Conservation (phyloP, 2,329 filamentous ascomycete species). For the Colletotrichum sublineola region DNA sequence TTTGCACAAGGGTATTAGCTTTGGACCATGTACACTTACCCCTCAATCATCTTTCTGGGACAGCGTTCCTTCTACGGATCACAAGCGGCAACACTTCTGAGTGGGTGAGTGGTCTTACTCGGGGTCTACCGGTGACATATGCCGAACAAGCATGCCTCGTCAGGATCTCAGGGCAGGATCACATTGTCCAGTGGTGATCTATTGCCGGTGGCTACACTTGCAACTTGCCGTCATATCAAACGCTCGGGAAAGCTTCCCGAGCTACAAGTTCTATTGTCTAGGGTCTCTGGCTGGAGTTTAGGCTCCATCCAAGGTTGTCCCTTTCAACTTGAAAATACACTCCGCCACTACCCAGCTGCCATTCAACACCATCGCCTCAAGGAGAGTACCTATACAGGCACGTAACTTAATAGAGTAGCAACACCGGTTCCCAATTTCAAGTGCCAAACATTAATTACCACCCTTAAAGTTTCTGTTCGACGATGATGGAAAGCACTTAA, state of each 20-base stretch:
- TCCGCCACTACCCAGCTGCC: neutral
- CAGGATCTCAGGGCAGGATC: neutral
- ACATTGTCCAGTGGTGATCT: neutral
- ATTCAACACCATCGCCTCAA: neutral
- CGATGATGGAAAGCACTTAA: neutral
- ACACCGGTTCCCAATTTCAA: too few relatives aligned
- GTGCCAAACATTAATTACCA: neutral
- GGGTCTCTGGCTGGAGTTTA: conserved; percentile 3
- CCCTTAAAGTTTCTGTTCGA: neutral
- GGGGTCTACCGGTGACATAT: neutral
- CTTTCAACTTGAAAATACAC: neutral
- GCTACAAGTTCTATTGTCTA: conserved; percentile 9
- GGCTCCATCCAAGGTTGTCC: conserved; percentile 4
- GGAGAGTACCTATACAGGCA: neutral
- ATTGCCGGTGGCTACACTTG: neutral
- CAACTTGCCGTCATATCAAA: conserved; percentile 16
- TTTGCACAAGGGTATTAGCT: neutral
- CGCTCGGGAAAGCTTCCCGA: conserved; percentile 4
- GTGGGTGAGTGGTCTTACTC: too few relatives aligned
- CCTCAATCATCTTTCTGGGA: neutral
- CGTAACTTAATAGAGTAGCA: neutral
- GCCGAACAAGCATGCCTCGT: neutral
- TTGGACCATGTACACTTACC: neutral
- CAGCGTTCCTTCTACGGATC: neutral
- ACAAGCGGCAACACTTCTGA: too few relatives aligned